Conservation (phyloP, 163 green algal species). For the Smithsoniella earleae region DNA sequence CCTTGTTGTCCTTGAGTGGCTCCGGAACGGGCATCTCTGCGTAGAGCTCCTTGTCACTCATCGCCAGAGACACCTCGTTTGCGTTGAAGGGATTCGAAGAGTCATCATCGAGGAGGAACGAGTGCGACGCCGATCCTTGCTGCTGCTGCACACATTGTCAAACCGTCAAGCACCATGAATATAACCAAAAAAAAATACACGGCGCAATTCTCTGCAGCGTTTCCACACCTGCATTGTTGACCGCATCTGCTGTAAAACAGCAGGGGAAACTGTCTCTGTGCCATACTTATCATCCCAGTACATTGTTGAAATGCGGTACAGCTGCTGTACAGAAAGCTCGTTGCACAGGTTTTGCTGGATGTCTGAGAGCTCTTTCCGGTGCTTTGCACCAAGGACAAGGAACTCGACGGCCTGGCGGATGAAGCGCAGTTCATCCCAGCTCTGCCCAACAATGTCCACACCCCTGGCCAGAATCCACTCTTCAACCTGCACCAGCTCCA, state of each 20-base stretch:
- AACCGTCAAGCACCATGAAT: not conserved
- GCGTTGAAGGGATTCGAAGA: conserved; percentile 81
- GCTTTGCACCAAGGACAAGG: conserved; percentile 94
- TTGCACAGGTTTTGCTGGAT: conserved; percentile 94
- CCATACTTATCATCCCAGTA: conserved; percentile 96
- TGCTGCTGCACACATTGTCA: not conserved
- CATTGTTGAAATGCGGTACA: conserved; percentile 98
- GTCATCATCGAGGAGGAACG: conserved; percentile 97
- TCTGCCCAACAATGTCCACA: conserved; percentile 69
- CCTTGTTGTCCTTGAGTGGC: conserved; percentile 46
- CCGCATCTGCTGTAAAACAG: conserved; percentile 56
- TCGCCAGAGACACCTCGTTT: conserved; percentile 65
- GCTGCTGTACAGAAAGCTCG: conserved; percentile 89
- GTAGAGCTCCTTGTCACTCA: conserved; percentile 78
- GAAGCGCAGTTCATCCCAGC: conserved; percentile 89
- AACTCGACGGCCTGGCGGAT: conserved; percentile 88
- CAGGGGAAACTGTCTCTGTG: conserved; percentile 83
- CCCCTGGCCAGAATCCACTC: conserved; percentile 66
- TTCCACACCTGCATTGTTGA: conserved; percentile 22
- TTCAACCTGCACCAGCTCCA: conserved; percentile 67
- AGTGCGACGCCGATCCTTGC: conserved; percentile 66
- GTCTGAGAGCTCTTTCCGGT: conserved; percentile 89
- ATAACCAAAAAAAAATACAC: too few relatives aligned
- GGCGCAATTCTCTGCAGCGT: not conserved
- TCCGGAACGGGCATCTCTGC: conserved; percentile 51